phyloP scores from a whole-genome alignment of 345 rosid genomes.

The Iberis pinnata region DNA sequence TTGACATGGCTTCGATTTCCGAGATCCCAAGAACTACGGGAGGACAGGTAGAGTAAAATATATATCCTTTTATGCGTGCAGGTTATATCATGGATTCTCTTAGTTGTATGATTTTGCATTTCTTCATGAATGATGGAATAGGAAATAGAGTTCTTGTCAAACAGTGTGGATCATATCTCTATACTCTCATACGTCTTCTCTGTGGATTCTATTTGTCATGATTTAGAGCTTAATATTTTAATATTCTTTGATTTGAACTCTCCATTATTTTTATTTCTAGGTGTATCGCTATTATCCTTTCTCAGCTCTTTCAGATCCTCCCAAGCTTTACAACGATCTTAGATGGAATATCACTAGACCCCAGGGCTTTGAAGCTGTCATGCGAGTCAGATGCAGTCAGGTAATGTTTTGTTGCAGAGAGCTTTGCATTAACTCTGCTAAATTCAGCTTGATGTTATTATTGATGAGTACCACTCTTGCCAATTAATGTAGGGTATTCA shows the following conservation, averaged over 20 bases:
- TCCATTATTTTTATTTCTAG: conserved; percentile 38
- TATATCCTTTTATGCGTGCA: background rate
- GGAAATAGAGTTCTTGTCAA: too few relatives aligned
- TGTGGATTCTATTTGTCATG: background rate
- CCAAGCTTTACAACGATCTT: conserved; percentile 94
- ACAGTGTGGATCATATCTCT: too few relatives aligned
- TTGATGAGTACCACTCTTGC: conserved; percentile 12
- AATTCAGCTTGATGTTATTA: conserved; percentile 12
- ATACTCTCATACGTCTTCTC: too few relatives aligned
- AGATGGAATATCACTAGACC: conserved; percentile 98
- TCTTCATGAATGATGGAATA: background rate
- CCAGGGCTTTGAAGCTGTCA: conserved; percentile 97
- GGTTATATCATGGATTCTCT: background rate
- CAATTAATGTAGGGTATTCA: conserved; percentile 67
- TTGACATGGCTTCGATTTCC: conserved; percentile 84
- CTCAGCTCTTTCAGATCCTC: conserved; percentile 84
- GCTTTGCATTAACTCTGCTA: conserved; percentile 5
- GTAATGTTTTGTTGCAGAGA: conserved; percentile 34
- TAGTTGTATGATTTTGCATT: conserved; percentile 5
- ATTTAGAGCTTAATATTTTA: conserved; percentile 11
- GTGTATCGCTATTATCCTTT: conserved; percentile 88
- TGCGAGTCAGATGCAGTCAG: conserved; percentile 97
- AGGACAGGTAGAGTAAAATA: conserved; percentile 67
- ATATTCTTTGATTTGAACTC: conserved; percentile 1
- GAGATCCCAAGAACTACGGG: conserved; percentile 92